Percentiles rank a stretch among this genome's conserved stretches.
phyloP scores from a whole-genome alignment of 208 protist species.

The Crithidia bombi region DNA sequence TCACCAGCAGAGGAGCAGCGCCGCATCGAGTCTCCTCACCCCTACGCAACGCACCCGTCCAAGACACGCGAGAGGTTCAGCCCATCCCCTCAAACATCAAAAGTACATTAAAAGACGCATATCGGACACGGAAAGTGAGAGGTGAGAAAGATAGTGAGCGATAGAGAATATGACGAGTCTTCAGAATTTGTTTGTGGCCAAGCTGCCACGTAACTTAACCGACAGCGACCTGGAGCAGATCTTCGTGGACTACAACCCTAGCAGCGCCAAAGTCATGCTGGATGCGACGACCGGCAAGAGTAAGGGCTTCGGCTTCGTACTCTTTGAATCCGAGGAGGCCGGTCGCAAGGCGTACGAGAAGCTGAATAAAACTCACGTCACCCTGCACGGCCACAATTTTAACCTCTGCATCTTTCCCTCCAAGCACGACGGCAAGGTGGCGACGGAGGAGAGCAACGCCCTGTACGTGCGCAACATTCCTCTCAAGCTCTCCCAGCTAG shows the following conservation, averaged over 20 bases:
- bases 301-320: slow-evolving; percentile 97
- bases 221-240: slow-evolving; percentile 86
- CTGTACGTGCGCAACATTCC: slow-evolving; percentile 90
- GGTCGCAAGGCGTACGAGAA: slow-evolving; percentile 79
- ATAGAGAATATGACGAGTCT: slow-evolving; percentile 79
- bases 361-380: slow-evolving; percentile 73
- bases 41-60: too few relatives aligned
- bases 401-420: slow-evolving; percentile 86
- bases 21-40: too few relatives aligned
- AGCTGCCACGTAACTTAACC: slow-evolving; percentile 88
- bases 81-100: too few relatives aligned
- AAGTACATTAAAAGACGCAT: too few relatives aligned
- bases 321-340: slow-evolving; percentile 90
- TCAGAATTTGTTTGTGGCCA: slow-evolving; percentile 97
- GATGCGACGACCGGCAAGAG: slow-evolving; percentile 90
- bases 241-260: slow-evolving; percentile 82
- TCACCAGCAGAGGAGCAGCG: neutral
- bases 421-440: slow-evolving; percentile 81
- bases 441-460: slow-evolving; percentile 53
- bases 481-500: slow-evolving; percentile 43
- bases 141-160: too few relatives aligned
- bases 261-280: slow-evolving; percentile 89
- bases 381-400: slow-evolving; percentile 66
- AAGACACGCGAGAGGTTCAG: too few relatives aligned
- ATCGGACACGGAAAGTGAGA: slow-evolving; percentile 4